These are phyloP conservation scores for Debaryomyces castellii DNA, from an alignment of 805 yeast genomes.

Conservation along the genomic window DNA sequence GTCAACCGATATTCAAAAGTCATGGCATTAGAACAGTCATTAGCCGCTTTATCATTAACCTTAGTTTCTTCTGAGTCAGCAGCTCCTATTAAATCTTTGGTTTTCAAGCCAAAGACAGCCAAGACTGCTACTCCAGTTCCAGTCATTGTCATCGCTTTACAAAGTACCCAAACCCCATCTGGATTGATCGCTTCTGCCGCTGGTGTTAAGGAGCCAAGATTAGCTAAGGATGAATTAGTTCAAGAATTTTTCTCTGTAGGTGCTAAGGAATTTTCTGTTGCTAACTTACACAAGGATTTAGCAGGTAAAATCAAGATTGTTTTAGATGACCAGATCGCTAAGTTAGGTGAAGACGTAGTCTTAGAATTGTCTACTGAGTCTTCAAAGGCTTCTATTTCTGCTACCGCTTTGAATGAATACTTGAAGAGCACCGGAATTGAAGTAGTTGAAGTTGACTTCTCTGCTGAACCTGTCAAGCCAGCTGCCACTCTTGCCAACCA, in stretches of 20 bases:
- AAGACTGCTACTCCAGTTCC: conserved; percentile 79
- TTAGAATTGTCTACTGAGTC: conserved; percentile 51
- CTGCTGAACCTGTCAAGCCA: conserved; percentile 41
- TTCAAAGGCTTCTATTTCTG: conserved; percentile 50
- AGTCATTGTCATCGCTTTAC: conserved; percentile 73
- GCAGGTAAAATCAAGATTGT: conserved; percentile 62
- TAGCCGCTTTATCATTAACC: conserved; percentile 64
- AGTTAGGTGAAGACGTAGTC: conserved; percentile 33
- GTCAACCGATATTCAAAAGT: not conserved
- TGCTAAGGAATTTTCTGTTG: conserved; percentile 64
- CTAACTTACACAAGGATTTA: conserved; percentile 41
- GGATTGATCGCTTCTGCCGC: conserved; percentile 64
- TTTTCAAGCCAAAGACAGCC: conserved; percentile 90
- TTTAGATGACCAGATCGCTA: conserved; percentile 50
- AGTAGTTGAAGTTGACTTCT: conserved; percentile 53
- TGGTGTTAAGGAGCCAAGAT: conserved; percentile 77
- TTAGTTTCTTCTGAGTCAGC: conserved; percentile 53
- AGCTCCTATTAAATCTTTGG: conserved; percentile 66
- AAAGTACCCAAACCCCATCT: conserved; percentile 68
- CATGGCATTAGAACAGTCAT: conserved; percentile 69
- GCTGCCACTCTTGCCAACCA: conserved; percentile 23
- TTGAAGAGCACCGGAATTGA: conserved; percentile 53
- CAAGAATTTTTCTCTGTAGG: conserved; percentile 56
- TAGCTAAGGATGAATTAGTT: conserved; percentile 81
- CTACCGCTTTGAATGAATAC: conserved; percentile 45